Evolutionary conservation across 2,329 filamentous ascomycete species (phyloP), one percentile per base, ranked within the genome.

Genomic region (Fusarium acutatum): DNA sequence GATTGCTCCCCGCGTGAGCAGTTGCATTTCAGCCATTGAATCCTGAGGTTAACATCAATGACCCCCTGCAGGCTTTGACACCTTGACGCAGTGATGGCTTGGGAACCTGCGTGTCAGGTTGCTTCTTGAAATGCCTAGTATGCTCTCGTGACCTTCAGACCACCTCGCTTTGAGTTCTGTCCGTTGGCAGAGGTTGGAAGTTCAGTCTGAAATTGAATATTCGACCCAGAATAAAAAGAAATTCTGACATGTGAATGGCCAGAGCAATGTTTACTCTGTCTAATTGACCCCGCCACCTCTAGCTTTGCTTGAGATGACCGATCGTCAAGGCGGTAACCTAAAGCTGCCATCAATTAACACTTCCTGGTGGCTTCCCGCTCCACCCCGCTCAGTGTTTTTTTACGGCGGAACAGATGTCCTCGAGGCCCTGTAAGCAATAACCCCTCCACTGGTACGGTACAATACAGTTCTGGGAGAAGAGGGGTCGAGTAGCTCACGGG

Each of bases 301-400:
- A 69, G 49, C 43, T 56, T 59, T 43, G 41, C 30, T 57, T 57
- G 41, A 59, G 30, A 46, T 49, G 54, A 35, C 32, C 47, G 64
- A 59, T 72, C 70, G 66, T 43, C 70, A 46, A 66, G 41, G 60
- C 46, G 28, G 47, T 54, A 71, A 67, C 61, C 57, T 68, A 60
- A 63, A 69, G 66, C 64, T 69, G n/a, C 46, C 40, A 61, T 38
- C 47, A 46, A 44, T 58, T 64, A 56, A 59, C 47, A 50, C 62
- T 72, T 32, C 40, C 49, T 67, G 53, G 69, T 47, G 60, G 49
- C 47, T 64, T 60, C 67, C 71, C 56, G 56, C 67, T 69, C 67
- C 71, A 74, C 71, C 71, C 71, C 71, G 71, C 57, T 49, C 64
- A 38, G 32, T 52, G 60, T 68, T 61, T 67, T 65, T 69, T 22